Percentiles rank a stretch among this genome's conserved stretches.
These are phyloP conservation scores for Nicotiana otophora DNA, from an alignment of 257 asterid species.

Conservation along the genomic window DNA sequence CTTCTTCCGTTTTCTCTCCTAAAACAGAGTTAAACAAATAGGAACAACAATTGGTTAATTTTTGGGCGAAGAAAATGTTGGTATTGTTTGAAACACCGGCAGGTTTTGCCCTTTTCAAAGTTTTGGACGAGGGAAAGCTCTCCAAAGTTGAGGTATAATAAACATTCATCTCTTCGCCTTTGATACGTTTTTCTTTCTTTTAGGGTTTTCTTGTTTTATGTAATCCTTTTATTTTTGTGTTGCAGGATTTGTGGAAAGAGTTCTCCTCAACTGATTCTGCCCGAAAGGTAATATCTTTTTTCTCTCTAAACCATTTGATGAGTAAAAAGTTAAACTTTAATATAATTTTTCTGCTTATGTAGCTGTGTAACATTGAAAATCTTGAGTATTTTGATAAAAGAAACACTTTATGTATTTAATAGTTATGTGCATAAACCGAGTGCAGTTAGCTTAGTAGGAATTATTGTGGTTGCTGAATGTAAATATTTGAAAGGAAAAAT, in stretches of 20 bases:
- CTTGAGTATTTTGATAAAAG: background rate
- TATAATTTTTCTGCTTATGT: background rate
- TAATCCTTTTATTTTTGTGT: background rate
- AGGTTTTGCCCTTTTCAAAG: conserved; percentile 59
- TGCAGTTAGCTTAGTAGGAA: background rate
- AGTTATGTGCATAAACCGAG: background rate
- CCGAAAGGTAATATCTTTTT: conserved; percentile 43
- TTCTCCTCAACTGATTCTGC: conserved; percentile 67
- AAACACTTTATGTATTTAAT: background rate
- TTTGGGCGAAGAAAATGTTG: conserved; percentile 20
- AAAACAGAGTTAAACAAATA: background rate
- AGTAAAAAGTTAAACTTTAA: background rate
- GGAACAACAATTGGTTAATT: background rate
- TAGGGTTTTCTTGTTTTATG: background rate
- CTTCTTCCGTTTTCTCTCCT: background rate
- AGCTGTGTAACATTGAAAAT: background rate
- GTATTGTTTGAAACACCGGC: conserved; percentile 53
- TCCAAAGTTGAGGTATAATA: conserved; percentile 45
- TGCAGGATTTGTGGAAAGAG: conserved; percentile 74
- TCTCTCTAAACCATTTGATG: background rate
- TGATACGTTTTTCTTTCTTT: too few species aligned
- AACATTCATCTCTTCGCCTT: background rate
- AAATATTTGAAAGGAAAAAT: too few species aligned
- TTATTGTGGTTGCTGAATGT: background rate
- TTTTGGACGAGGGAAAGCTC: conserved; percentile 52